A percentile compares a stretch with the other conserved stretches of the same genome.
phyloP scores from a whole-genome alignment of 2,329 filamentous ascomycete species.

The Calonectria henricotiae region DNA sequence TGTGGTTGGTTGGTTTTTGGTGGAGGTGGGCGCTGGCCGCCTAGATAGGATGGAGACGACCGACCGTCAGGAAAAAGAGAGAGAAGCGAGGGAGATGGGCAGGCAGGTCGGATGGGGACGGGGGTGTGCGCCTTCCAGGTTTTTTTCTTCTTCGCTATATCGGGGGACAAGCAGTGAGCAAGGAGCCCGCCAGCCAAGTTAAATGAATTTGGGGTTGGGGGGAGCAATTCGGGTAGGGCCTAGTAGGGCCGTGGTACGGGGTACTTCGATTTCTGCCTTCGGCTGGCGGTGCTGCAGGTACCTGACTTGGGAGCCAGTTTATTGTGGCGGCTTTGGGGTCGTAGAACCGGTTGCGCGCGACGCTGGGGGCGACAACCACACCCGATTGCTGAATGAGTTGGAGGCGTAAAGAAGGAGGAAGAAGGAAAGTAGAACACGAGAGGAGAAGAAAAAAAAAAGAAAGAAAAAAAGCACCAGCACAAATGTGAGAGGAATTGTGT shows the following conservation, averaged over 20 bases:
- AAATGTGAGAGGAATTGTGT: conserved; percentile 30
- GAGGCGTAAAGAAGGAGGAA: conserved; percentile 12
- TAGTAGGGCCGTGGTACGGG: conserved; percentile 29
- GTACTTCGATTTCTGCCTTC: conserved; percentile 28
- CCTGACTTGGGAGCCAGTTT: conserved; percentile 24
- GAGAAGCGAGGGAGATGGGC: conserved; percentile 35
- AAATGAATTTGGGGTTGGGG: conserved; percentile 35
- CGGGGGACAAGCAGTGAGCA: conserved; percentile 35
- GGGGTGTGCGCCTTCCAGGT: conserved; percentile 34
- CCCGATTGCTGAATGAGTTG: conserved; percentile 18
- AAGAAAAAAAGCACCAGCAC: neutral
- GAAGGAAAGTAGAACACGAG: conserved; percentile 22
- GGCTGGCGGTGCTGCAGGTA: conserved; percentile 29
- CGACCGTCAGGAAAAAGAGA: conserved; percentile 40
- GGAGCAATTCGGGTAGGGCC: conserved; percentile 9
- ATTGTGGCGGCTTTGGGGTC: conserved; percentile 25
- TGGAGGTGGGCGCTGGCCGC: conserved; percentile 41
- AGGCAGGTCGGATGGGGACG: conserved; percentile 33
- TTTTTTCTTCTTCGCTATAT: conserved; percentile 37
- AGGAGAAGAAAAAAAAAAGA: conserved; percentile 7
- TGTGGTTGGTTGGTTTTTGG: conserved; percentile 41
- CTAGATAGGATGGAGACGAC: conserved; percentile 40
- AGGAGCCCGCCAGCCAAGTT: conserved; percentile 30
- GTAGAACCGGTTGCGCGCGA: conserved; percentile 23
- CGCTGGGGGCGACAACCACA: conserved; percentile 26